Percentiles rank a stretch among this genome's conserved stretches.
phyloP scores from a whole-genome alignment of 176 grass and related monocot species.

The Avena eriantha region DNA sequence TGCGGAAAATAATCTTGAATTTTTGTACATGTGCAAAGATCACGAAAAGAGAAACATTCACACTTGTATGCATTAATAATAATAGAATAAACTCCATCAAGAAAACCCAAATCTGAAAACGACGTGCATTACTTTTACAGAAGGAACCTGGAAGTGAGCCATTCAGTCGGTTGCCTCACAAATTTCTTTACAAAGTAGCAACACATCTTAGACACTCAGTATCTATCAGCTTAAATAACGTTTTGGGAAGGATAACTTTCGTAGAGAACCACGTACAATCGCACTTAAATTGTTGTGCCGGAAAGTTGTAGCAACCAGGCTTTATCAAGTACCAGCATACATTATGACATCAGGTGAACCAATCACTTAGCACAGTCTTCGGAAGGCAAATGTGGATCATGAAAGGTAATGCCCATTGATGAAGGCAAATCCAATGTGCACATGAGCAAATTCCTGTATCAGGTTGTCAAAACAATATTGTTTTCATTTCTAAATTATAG shows the following conservation, averaged over 20 bases:
- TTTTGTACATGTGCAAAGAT: not conserved
- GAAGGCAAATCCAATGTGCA: no score
- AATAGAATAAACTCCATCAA: not conserved
- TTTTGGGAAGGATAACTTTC: slow-evolving; percentile 14
- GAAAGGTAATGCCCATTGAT: no score
- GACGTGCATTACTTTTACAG: not conserved
- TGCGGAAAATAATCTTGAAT: not conserved
- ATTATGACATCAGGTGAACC: not conserved
- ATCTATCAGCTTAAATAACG: not conserved
- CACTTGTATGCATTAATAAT: not conserved
- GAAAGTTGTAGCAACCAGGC: not conserved
- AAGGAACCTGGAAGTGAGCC: not conserved
- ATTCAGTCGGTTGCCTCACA: not conserved
- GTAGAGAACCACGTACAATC: not conserved
- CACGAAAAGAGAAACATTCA: not conserved
- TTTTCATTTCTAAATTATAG: not conserved
- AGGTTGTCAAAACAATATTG: not conserved
- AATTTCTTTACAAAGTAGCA: no score
- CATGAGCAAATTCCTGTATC: no score
- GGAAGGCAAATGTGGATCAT: no score
- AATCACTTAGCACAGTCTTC: no score
- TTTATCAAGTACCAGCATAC: not conserved
- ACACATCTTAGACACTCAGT: not conserved
- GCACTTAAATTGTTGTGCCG: not conserved
- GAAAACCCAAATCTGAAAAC: slow-evolving; percentile 29